These are phyloP conservation scores for Verticillium longisporum DNA, from an alignment of 2,329 filamentous ascomycete genomes.

Conservation along the genomic window DNA sequence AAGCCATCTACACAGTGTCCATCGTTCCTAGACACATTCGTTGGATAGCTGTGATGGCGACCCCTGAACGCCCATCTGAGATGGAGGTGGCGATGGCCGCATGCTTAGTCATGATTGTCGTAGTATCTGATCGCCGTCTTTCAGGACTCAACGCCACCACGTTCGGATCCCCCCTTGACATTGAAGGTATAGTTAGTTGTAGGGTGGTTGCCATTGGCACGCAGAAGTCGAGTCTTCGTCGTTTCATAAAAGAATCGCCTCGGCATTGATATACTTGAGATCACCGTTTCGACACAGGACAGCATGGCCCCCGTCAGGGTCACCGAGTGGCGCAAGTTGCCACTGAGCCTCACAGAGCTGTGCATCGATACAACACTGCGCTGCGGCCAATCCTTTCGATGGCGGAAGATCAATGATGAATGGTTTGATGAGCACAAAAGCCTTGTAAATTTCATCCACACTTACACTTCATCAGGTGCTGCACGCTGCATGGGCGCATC, in stretches of 20 bases:
- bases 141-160: background rate
- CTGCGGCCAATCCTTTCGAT: slow-evolving; percentile 95
- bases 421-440: slow-evolving; percentile 49
- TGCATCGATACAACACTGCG: slow-evolving; percentile 91
- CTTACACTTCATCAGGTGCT: slow-evolving; percentile 48
- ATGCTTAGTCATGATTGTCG: background rate
- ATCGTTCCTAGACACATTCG: too few relatives aligned
- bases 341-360: slow-evolving; percentile 74
- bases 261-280: too few relatives aligned
- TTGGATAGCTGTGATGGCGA: too few relatives aligned
- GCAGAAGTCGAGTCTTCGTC: too few relatives aligned
- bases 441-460: background rate
- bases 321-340: slow-evolving; percentile 83
- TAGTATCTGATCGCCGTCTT: background rate
- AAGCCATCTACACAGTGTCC: background rate
- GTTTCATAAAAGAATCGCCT: too few relatives aligned
- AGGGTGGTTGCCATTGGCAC: too few relatives aligned
- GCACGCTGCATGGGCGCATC: slow-evolving; percentile 78
- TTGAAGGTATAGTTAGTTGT: too few relatives aligned
- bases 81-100: background rate
- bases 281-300: background rate
- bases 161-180: background rate
- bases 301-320: slow-evolving; percentile 36
- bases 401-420: slow-evolving; percentile 78
- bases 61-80: too few relatives aligned